Conservation (phyloP, 2,329 filamentous ascomycete species). For the Lecanicillium sp. region DNA sequence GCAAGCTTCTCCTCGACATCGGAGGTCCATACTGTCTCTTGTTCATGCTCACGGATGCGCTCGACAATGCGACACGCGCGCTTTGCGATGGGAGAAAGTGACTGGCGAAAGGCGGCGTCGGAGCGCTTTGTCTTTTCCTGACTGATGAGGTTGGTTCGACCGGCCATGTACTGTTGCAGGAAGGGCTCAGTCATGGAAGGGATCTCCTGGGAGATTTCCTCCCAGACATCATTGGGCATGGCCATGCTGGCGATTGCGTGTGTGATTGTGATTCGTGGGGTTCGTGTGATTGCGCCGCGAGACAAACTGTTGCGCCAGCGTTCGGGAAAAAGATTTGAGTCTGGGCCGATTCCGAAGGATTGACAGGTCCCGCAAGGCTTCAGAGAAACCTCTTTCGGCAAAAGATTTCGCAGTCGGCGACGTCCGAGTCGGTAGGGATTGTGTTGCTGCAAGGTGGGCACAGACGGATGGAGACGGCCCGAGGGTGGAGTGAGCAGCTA, state of each 20-base stretch:
- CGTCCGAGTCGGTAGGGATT: too few relatives aligned
- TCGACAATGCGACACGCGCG: conserved; percentile 76
- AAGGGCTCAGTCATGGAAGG: conserved; percentile 62
- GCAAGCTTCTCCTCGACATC: conserved; percentile 65
- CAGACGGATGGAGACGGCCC: neutral
- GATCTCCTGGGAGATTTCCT: conserved; percentile 49
- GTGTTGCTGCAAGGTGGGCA: neutral
- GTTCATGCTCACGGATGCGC: conserved; percentile 72
- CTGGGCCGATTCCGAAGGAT: conserved; percentile 6
- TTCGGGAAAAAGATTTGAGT: neutral
- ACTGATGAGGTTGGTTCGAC: conserved; percentile 67
- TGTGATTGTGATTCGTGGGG: neutral
- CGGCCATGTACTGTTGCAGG: conserved; percentile 73
- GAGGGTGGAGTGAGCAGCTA: neutral
- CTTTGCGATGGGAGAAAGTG: conserved; percentile 70
- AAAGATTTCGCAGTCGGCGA: too few relatives aligned
- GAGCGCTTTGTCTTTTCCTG: conserved; percentile 80
- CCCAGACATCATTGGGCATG: conserved; percentile 53
- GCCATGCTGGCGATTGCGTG: conserved; percentile 26
- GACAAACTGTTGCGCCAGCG: neutral
- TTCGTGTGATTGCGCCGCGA: neutral
- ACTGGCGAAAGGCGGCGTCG: conserved; percentile 63
- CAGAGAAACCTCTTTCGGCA: neutral
- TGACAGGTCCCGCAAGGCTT: neutral
- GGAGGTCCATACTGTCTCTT: conserved; percentile 67